These are phyloP conservation scores for Cylindrotheca fusiformis DNA, from an alignment of 108 stramenopile genomes.

Conservation along the genomic window DNA sequence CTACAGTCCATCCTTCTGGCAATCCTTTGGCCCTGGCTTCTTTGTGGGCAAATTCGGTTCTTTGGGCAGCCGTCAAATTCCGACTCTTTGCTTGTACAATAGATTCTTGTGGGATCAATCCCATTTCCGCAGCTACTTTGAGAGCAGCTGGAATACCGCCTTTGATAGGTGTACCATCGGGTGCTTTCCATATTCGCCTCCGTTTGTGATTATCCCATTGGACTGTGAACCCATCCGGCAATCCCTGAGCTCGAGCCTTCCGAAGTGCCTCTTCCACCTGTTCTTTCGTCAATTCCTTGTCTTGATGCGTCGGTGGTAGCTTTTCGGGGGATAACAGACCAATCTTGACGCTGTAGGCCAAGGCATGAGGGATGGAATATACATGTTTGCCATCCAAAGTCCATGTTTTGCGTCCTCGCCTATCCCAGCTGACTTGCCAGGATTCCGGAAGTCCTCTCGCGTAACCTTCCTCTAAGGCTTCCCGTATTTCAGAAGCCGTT, in stretches of 20 bases:
- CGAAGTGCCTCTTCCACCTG: not conserved
- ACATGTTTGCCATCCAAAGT: not conserved
- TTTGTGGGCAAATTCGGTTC: not conserved
- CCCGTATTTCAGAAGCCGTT: not conserved
- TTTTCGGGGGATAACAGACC: not conserved
- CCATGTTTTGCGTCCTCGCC: not conserved
- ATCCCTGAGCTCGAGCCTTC: not conserved
- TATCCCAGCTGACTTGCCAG: not conserved
- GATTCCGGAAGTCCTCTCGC: not conserved
- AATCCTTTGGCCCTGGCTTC: constrained; percentile 53
- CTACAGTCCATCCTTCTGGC: constrained; percentile 57
- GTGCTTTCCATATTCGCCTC: not conserved
- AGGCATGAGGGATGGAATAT: not conserved
- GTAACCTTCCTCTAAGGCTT: not conserved
- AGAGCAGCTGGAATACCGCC: not conserved
- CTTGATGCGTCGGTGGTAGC: not conserved
- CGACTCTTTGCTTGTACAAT: not conserved
- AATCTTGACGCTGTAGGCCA: not conserved
- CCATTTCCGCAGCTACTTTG: not conserved
- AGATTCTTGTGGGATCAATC: not conserved
- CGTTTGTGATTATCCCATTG: not conserved
- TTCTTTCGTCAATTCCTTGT: not conserved
- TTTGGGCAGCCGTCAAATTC: not conserved
- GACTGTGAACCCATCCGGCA: not conserved
- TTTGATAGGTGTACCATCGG: not conserved